Evolutionary conservation across 306 rosid species (phyloP), one percentile per base, ranked within the genome.

Genomic region (Hippophae gyantsensis): DNA sequence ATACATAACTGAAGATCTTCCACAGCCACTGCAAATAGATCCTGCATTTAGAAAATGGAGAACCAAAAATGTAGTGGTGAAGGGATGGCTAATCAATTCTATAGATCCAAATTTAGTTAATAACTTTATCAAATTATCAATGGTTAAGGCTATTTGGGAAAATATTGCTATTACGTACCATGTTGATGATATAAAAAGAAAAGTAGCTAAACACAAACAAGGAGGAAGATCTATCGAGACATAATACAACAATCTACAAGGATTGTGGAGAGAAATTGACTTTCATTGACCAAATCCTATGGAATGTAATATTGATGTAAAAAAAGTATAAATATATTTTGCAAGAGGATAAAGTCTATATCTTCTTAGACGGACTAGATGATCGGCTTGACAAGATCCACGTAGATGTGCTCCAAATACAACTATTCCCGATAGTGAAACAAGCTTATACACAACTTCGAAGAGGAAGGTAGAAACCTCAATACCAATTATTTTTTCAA

Each of bases 261-360:
- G 63, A 7, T 23, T 66, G 23, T 57, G 26, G 50, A 32, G 63
- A 11, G 71, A 66, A 11, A 66, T 66, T 3, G 51, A 66, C 23
- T 66, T 57, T 47, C 12, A 26, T 23, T 42, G 2, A 0, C 63
- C 25, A 9, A 56, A 47, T 57, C 57, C 56, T 7, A 66, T 48
- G 57, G 27, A 7, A 3, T 66, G 57, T 40, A 42, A 5, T 10
- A 9, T 0, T 40, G 57, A 66, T 23, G 48, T 57, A 12, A 57
- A 57, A 0, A 0, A 56, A 56, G 7, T 57, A 56, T 12, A 66
- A 66, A 18, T 0, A 41, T 13, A 1, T 44, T 25, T 7, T 43
- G 11, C 32, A 49, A 10, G 64, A 66, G 13, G 71, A 67, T 27
- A 14, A 32, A 10, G 53, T 67, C 3, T 58, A 67, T 42, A 27